Percentiles rank a stretch among this genome's conserved stretches.
phyloP scores from a whole-genome alignment of 305 asterid species.

The Fraxinus floribunda region DNA sequence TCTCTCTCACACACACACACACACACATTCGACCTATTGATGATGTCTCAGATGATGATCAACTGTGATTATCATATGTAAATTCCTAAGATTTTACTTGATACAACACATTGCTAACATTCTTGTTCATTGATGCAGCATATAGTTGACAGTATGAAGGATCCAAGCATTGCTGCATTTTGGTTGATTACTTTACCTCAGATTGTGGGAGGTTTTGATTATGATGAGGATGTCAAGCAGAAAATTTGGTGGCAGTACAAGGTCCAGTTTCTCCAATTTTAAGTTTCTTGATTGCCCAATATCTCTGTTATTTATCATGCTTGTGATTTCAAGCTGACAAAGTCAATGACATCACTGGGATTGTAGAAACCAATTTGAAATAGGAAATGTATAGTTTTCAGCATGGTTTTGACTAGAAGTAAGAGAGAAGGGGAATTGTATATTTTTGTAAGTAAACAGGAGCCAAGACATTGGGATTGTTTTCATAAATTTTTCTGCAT shows the following conservation, averaged over 20 bases:
- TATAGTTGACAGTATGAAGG: slow-evolving; percentile 87
- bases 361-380: neutral
- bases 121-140: slow-evolving; percentile 62
- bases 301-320: neutral
- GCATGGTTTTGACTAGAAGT: slow-evolving; percentile 1
- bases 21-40: neutral
- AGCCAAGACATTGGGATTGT: neutral
- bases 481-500: neutral
- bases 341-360: neutral
- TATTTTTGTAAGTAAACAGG: neutral
- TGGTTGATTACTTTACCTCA: slow-evolving; percentile 96
- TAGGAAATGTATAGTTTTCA: neutral
- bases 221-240: slow-evolving; percentile 88
- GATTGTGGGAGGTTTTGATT: slow-evolving; percentile 82
- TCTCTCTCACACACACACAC: neutral
- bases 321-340: neutral
- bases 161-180: slow-evolving; percentile 96
- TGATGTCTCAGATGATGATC: neutral
- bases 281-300: slow-evolving; percentile 7
- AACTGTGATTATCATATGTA: neutral
- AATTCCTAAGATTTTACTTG: slow-evolving; percentile 6
- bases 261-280: slow-evolving; percentile 38
- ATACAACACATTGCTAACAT: neutral
- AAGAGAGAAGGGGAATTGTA: neutral
- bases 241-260: slow-evolving; percentile 96